A percentile compares a stretch with the other conserved stretches of the same genome.
Conservation (phyloP, 371 early-diverging fungal species). For the Mortierella sp. region DNA sequence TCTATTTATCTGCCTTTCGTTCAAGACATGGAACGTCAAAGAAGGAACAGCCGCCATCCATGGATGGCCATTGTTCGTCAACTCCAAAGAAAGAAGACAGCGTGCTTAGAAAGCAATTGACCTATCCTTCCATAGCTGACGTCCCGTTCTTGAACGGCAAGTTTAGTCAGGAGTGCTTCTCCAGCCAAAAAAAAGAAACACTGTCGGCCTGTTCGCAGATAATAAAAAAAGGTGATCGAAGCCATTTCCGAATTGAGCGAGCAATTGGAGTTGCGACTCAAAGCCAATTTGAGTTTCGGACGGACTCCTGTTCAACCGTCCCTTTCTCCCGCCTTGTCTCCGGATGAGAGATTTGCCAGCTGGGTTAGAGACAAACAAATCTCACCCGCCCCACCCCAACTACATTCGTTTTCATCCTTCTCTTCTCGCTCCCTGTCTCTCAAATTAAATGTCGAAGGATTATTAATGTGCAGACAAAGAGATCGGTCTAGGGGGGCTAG, state of each 20-base stretch:
- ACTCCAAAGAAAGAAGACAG: neutral
- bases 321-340: neutral
- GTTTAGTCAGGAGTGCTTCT: too few species aligned
- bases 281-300: neutral
- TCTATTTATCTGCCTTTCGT: neutral
- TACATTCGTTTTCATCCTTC: neutral
- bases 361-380: neutral
- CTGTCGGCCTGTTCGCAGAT: neutral
- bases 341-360: constrained; percentile 5
- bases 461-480: neutral
- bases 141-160: too few species aligned
- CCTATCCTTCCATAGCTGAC: neutral
- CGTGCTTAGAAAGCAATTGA: neutral
- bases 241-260: neutral
- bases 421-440: neutral
- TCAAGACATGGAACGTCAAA: neutral
- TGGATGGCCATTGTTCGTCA: neutral
- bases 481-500: neutral
- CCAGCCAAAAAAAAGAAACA: neutral
- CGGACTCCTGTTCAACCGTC: neutral
- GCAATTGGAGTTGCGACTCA: neutral
- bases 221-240: neutral
- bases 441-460: neutral
- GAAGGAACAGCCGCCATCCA: neutral
- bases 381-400: neutral